A percentile compares a stretch with the other conserved stretches of the same genome.
These are phyloP conservation scores for Metschnikowia peoriensis DNA, from an alignment of 805 yeast species.

Conservation along the genomic window DNA sequence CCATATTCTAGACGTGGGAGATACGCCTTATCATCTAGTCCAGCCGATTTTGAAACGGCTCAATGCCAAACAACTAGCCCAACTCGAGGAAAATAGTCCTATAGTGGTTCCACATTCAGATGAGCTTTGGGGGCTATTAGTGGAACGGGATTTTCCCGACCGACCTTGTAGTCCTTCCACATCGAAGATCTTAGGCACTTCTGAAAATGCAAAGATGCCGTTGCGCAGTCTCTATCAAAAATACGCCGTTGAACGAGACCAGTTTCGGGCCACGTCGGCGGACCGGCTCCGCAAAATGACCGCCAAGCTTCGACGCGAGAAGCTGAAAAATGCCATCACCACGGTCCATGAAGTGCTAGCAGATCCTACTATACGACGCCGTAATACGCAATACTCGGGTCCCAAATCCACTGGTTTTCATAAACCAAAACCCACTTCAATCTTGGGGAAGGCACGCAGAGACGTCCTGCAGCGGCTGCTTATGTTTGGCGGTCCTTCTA, in stretches of 20 bases:
- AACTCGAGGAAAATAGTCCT: slow-evolving; percentile 43
- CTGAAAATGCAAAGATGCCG: slow-evolving; percentile 23
- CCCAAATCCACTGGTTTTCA: not conserved
- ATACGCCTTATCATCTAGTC: slow-evolving; percentile 43
- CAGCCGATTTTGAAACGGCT: slow-evolving; percentile 46
- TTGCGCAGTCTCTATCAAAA: slow-evolving; percentile 37
- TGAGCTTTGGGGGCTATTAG: slow-evolving; percentile 44
- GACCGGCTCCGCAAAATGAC: slow-evolving; percentile 44
- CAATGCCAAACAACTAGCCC: slow-evolving; percentile 38
- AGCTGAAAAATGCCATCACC: slow-evolving; percentile 41
- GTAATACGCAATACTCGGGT: not conserved
- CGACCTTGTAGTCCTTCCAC: slow-evolving; percentile 29
- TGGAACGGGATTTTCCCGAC: slow-evolving; percentile 48
- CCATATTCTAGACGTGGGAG: slow-evolving; percentile 19
- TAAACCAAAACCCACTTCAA: slow-evolving; percentile 20
- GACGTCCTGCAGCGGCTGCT: slow-evolving; percentile 36
- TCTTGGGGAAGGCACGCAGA: slow-evolving; percentile 33
- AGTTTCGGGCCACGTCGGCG: slow-evolving; percentile 44
- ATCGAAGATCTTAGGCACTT: slow-evolving; percentile 3
- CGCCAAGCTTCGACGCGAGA: slow-evolving; percentile 35
- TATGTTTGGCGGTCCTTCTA: slow-evolving; percentile 25
- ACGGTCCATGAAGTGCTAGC: slow-evolving; percentile 15
- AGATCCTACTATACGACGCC: slow-evolving; percentile 19
- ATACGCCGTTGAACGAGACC: slow-evolving; percentile 42
- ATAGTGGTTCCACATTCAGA: slow-evolving; percentile 43